These are phyloP conservation scores for Suillus lakei DNA, from an alignment of 768 basidiomycete genomes.

Conservation along the genomic window DNA sequence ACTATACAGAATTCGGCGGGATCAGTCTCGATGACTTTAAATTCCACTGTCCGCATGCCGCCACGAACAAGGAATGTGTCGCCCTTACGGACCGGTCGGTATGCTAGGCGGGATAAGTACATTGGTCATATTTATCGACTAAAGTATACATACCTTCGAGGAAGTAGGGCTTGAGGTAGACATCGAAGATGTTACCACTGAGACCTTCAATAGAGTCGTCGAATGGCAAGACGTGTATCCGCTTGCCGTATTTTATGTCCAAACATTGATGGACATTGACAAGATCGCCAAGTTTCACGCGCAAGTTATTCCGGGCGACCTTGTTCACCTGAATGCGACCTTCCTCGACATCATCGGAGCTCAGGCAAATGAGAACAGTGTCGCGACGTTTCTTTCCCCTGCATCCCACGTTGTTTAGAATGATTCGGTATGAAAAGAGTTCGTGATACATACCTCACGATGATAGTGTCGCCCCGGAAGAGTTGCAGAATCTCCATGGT, in stretches of 20 bases:
- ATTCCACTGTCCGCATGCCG: constrained; percentile 98
- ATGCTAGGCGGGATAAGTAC: constrained; percentile 51
- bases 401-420: constrained; percentile 11
- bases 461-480: constrained; percentile 97
- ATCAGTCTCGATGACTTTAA: constrained; percentile 99
- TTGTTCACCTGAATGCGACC: constrained; percentile 99
- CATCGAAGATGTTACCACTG: constrained; percentile 98
- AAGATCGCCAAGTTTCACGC: constrained; percentile 96
- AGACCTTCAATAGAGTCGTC: constrained; percentile 98
- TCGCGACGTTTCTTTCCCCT: constrained; percentile 98
- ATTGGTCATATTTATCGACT: not conserved
- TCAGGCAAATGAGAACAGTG: constrained; percentile 95
- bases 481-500: constrained; percentile 95
- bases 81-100: constrained; percentile 94
- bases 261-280: constrained; percentile 95
- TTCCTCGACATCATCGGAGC: constrained; percentile 96
- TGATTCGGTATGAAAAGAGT: not conserved
- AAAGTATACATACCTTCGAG: constrained; percentile 69
- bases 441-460: constrained; percentile 69
- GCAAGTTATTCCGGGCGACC: constrained; percentile 98
- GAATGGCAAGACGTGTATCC: constrained; percentile 95
- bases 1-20: constrained; percentile 99
- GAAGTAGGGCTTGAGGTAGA: constrained; percentile 99
- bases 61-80: constrained; percentile 99
- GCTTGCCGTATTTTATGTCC: constrained; percentile 99